Evolutionary conservation across 2,329 filamentous ascomycete species (phyloP), one percentile per base, ranked within the genome.

Genomic region (Sporothrix inflata): DNA sequence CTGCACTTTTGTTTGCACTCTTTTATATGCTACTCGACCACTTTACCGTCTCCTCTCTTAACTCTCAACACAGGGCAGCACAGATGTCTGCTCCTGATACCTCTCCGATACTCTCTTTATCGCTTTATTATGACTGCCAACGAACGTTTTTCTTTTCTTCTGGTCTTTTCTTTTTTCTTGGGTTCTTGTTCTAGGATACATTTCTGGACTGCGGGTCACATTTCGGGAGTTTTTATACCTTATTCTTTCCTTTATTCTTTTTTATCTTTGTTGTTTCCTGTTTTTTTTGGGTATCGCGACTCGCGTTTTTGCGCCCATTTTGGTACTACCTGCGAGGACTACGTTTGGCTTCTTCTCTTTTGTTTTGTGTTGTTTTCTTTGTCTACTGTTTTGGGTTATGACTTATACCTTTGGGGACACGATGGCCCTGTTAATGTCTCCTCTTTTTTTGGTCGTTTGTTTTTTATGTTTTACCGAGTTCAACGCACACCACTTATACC

Each of bases 231-330:
- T 71, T 68, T 71, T 49, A 40, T 63, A 45, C 73, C 72, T 74
- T 72, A 71, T 57, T 38, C 66, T 68, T 73, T 40, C n/a, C 30
- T 66, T 73, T 24, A 42, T 30, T 69, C n/a, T n/a, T 68, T 65
- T 70, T 63, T 68, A 63, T 19, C 24, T 38, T 16, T 12, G 14
- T 34, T 9, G 9, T 49, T 6, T n/a, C 34, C 12, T 47, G 51
- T 45, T 19, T 53, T 45, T 45, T 53, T 45, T 45, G 42, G 42
- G 49, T 57, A 19, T 47, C 45, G 45, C 14, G 14, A 19, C 45
- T 47, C 12, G 19, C 49, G 49, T 53, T 53, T 53, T 53, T 7
- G 30, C 30, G 30, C 30, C n/a, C 24, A 12, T 53, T n/a, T n/a
- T n/a, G n/a, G n/a, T n/a, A n/a, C n/a, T n/a, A n/a, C n/a, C n/a